phyloP scores from a whole-genome alignment of 345 rosid genomes.

The Populus euphratica region DNA sequence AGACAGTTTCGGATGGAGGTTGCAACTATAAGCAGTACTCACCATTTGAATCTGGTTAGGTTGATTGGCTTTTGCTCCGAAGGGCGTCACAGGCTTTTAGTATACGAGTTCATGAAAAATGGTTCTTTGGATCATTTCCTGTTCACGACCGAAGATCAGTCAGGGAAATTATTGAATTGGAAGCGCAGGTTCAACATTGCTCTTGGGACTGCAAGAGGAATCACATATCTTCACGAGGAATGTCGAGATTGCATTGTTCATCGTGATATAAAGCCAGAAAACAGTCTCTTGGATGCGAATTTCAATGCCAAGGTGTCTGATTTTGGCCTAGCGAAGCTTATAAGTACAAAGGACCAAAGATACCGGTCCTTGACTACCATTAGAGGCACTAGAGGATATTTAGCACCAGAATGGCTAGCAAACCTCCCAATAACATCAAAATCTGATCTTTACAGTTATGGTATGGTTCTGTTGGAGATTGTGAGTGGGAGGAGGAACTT shows the following conservation, averaged over 20 bases:
- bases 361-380: background rate
- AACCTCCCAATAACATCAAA: conserved; percentile 21
- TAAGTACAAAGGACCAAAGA: conserved; percentile 9
- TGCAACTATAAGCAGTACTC: conserved; percentile 23
- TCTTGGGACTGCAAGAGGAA: conserved; percentile 21
- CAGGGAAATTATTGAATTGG: conserved; percentile 10
- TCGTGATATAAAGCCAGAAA: conserved; percentile 24
- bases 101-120: conserved; percentile 22
- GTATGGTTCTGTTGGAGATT: conserved; percentile 14
- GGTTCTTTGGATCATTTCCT: conserved; percentile 14
- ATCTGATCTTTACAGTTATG: conserved; percentile 21
- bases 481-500: conserved; percentile 22
- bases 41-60: conserved; percentile 22
- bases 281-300: conserved; percentile 15
- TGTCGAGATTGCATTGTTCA: conserved; percentile 26
- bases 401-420: conserved; percentile 24
- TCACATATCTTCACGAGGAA: conserved; percentile 26
- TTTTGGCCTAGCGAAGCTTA: conserved; percentile 25
- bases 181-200: conserved; percentile 9
- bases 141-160: background rate
- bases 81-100: conserved; percentile 22
- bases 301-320: conserved; percentile 20
- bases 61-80: conserved; percentile 21
- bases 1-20: conserved; percentile 25
- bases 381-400: conserved; percentile 21